A percentile compares a stretch with the other conserved stretches of the same genome.
phyloP scores from a whole-genome alignment of 179 eudicot genomes.

The Heliamphora pulchella region DNA sequence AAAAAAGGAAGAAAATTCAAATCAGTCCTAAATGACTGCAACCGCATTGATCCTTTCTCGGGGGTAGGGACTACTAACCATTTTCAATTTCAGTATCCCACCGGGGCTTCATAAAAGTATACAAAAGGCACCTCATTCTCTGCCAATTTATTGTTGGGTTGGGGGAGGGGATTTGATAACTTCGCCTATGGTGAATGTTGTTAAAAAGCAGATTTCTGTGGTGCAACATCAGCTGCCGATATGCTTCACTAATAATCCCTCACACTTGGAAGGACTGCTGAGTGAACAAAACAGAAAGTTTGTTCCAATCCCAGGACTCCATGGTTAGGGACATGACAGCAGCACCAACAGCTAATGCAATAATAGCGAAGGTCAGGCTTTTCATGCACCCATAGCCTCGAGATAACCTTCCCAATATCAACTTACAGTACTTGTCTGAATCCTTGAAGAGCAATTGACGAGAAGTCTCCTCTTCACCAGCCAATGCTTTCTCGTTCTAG shows the following conservation, averaged over 20 bases:
- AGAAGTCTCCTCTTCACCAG: conserved; percentile 35
- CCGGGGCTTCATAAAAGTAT: conserved; percentile 14
- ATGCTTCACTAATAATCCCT: neutral
- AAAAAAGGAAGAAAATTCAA: neutral
- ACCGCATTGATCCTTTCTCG: neutral
- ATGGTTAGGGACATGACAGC: conserved; percentile 38
- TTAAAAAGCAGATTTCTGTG: neutral
- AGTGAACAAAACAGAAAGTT: conserved; percentile 45
- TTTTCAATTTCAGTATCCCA: conserved; percentile 14
- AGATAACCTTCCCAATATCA: conserved; percentile 49
- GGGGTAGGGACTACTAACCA: conserved; percentile 10
- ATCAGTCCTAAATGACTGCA: conserved; percentile 6
- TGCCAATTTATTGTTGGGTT: neutral
- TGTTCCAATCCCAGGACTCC: conserved; percentile 48
- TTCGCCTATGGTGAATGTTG: conserved; percentile 3
- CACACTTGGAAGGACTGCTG: conserved; percentile 30
- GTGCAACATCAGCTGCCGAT: neutral
- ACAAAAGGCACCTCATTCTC: neutral
- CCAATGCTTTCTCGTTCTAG: conserved; percentile 58
- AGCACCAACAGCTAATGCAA: conserved; percentile 44
- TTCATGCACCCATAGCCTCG: conserved; percentile 56
- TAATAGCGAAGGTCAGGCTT: conserved; percentile 28
- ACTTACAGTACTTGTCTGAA: conserved; percentile 69
- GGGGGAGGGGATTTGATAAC: neutral
- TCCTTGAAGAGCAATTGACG: conserved; percentile 45